Evolutionary conservation across 306 rosid genomes (phyloP).

Genomic region (Pachyrhizus erosus): DNA sequence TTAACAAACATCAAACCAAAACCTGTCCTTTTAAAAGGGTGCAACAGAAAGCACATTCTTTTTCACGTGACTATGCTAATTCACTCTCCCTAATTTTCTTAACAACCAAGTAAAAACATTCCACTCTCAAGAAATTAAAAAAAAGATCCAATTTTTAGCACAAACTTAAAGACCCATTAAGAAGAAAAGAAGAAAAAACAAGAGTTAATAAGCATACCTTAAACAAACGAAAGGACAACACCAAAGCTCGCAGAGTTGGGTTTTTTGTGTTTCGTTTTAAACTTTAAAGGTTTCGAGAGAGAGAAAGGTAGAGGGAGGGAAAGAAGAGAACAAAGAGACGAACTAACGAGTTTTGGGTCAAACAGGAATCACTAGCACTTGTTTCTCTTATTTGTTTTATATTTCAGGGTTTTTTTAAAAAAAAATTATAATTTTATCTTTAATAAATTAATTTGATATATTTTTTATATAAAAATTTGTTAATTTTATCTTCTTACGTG

Average conservation of each 20-base stretch:
- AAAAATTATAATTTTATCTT: no score
- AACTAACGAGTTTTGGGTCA: not conserved
- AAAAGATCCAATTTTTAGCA: conserved; percentile 25
- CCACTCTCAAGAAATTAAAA: not conserved
- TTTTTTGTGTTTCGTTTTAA: conserved; percentile 31
- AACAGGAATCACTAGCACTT: not conserved
- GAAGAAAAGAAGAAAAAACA: not conserved
- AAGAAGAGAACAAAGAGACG: not conserved
- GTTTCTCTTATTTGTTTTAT: not conserved
- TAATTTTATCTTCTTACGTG: no score
- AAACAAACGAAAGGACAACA: not conserved
- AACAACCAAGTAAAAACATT: conserved; percentile 38
- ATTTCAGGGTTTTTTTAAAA: not conserved
- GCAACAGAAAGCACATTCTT: not conserved
- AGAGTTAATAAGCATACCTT: conserved; percentile 51
- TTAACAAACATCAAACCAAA: conserved; percentile 44
- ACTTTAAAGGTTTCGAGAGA: conserved; percentile 27
- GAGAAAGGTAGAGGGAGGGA: not conserved
- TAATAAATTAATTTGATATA: no score
- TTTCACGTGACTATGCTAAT: not conserved
- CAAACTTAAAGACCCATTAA: conserved; percentile 31
- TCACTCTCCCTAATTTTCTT: conserved; percentile 33
- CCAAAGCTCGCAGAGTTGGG: not conserved
- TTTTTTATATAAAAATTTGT: no score
- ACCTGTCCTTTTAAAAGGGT: conserved; percentile 3